Conservation (phyloP, 441 rosid genomes). For the Brassica balearica region DNA sequence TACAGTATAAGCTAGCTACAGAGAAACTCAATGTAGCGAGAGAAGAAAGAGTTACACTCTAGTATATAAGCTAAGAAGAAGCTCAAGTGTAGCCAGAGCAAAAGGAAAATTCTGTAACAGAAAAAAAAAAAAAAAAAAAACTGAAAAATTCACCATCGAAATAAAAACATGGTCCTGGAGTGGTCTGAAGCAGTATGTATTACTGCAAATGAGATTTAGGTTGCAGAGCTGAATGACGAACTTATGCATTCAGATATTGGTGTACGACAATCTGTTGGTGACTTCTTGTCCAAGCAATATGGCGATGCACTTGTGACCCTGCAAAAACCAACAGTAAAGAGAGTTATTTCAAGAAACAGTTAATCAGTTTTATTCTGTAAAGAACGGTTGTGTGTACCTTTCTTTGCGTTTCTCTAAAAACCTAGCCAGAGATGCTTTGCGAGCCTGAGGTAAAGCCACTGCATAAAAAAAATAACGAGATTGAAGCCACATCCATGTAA, state of each 20-base stretch:
- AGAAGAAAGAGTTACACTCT: conserved; percentile 18
- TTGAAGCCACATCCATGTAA: conserved; percentile 3
- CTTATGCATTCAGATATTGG: conserved; percentile 49
- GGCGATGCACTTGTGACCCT: conserved; percentile 57
- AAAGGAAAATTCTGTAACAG: conserved; percentile 8
- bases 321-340: conserved; percentile 9
- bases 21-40: conserved; percentile 28
- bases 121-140: neutral
- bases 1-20: conserved; percentile 10
- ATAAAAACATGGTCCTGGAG: neutral
- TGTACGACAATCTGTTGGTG: conserved; percentile 50
- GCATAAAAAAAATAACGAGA: conserved; percentile 29
- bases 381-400: conserved; percentile 47
- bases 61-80: conserved; percentile 31
- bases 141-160: neutral
- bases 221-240: conserved; percentile 53
- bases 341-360: conserved; percentile 25
- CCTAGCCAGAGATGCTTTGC: conserved; percentile 72
- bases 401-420: conserved; percentile 78
- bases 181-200: conserved; percentile 15
- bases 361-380: conserved; percentile 12
- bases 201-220: conserved; percentile 43
- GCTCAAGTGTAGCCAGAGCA: conserved; percentile 8
- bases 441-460: conserved; percentile 73
- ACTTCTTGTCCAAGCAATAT: conserved; percentile 48